Evolutionary conservation across 73 alveolate species (phyloP).

Genomic region (Loxodes magnus): DNA sequence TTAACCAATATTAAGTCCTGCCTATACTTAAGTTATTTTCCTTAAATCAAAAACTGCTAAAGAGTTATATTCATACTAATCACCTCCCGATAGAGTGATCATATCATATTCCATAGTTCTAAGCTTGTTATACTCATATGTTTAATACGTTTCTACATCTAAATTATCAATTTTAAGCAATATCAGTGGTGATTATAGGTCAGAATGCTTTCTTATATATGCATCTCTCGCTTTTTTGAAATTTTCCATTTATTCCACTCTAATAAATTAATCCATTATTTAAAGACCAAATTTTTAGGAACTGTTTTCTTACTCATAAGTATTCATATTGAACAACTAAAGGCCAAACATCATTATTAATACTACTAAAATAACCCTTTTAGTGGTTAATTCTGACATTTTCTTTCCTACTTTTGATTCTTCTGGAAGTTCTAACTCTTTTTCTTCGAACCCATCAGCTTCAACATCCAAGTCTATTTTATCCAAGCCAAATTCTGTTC

Average conservation of each 20-base stretch:
- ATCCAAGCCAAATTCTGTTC: no score
- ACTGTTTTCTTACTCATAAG: conserved; percentile 25
- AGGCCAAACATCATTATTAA: conserved; percentile 31
- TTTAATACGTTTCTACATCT: not conserved
- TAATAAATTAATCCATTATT: not conserved
- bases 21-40: conserved; percentile 17
- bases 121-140: conserved; percentile 10
- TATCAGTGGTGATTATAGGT: conserved; percentile 20
- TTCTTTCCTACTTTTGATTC: no score
- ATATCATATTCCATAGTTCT: conserved; percentile 1
- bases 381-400: no score
- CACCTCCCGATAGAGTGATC: conserved; percentile 3
- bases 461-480: no score
- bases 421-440: conserved; percentile 16
- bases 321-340: conserved; percentile 17
- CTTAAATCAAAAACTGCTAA: conserved; percentile 40
- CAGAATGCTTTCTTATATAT: not conserved
- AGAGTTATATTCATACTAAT: conserved; percentile 12
- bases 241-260: conserved; percentile 2
- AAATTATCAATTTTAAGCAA: conserved; percentile 12
- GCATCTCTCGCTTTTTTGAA: conserved; percentile 14
- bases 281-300: conserved; percentile 14
- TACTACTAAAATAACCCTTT: conserved; percentile 35
- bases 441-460: no score
- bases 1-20: conserved; percentile 46